Evolutionary conservation across 345 rosid genomes (phyloP).

Genomic region (Lepidium didymum): DNA sequence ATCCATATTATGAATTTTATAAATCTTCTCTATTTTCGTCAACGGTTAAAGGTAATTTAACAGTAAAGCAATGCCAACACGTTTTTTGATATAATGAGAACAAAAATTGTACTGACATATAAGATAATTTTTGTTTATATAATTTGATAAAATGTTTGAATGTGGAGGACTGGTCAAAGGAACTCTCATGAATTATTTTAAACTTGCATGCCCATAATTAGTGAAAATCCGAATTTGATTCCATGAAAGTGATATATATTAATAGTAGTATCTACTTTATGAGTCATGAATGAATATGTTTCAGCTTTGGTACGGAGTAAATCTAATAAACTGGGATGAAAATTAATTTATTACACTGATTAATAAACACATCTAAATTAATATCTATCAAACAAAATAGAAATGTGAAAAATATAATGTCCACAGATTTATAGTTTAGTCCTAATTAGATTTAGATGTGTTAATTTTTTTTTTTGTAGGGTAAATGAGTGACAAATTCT

Average conservation of each 20-base stretch:
- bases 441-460: too few species aligned
- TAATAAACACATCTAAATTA: background rate
- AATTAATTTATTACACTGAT: background rate
- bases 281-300: background rate
- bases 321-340: background rate
- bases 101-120: constrained; percentile 18
- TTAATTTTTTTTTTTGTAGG: too few species aligned
- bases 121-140: background rate
- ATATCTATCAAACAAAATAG: background rate
- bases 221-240: background rate
- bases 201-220: constrained; percentile 23
- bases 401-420: too few species aligned
- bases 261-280: background rate
- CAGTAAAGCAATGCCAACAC: background rate
- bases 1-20: background rate
- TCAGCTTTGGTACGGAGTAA: background rate
- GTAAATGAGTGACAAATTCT: too few species aligned
- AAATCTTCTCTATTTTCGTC: background rate
- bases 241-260: background rate
- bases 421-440: too few species aligned
- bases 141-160: background rate
- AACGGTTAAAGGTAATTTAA: background rate
- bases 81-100: constrained; percentile 11
- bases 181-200: constrained; percentile 2
- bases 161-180: constrained; percentile 19